A percentile compares a stretch with the other conserved stretches of the same genome.
These are phyloP conservation scores for Pachysandra terminalis DNA, from an alignment of 164 flowering plant genomes.

Conservation along the genomic window DNA sequence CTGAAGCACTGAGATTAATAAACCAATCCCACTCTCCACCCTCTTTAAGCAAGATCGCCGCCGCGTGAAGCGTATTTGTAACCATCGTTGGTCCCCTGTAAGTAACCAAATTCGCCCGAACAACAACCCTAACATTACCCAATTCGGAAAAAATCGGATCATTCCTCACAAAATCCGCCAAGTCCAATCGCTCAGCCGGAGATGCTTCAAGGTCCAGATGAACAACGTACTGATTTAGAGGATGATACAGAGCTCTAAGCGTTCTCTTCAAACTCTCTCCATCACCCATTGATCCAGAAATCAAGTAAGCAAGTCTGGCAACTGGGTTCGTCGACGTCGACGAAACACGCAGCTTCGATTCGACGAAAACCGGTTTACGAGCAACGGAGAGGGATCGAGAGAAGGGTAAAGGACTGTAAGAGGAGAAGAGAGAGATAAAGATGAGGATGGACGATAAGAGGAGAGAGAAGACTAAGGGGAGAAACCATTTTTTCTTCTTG, in stretches of 20 bases:
- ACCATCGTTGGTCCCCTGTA: constrained; percentile 91
- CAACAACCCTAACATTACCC: constrained; percentile 61
- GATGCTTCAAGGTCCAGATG: constrained; percentile 77
- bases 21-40: constrained; percentile 89
- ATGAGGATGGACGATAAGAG: constrained; percentile 28
- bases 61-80: constrained; percentile 72
- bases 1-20: constrained; percentile 81
- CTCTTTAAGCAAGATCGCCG: constrained; percentile 65
- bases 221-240: constrained; percentile 65
- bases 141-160: constrained; percentile 40
- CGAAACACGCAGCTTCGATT: constrained; percentile 38
- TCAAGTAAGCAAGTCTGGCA: constrained; percentile 66
- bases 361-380: constrained; percentile 48
- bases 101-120: constrained; percentile 67
- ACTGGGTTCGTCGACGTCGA: constrained; percentile 27
- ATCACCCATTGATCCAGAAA: constrained; percentile 72
- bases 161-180: constrained; percentile 39
- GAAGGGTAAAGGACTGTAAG: constrained; percentile 17
- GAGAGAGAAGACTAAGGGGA: constrained; percentile 30
- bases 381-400: constrained; percentile 2
- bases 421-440: constrained; percentile 23
- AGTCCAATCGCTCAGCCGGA: constrained; percentile 52
- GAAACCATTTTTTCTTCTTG: constrained; percentile 49
- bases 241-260: constrained; percentile 69
- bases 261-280: constrained; percentile 58